Evolutionary conservation across 2,329 filamentous ascomycete species (phyloP), one percentile per base, ranked within the genome.

Genomic region (Septoria petroselini): DNA sequence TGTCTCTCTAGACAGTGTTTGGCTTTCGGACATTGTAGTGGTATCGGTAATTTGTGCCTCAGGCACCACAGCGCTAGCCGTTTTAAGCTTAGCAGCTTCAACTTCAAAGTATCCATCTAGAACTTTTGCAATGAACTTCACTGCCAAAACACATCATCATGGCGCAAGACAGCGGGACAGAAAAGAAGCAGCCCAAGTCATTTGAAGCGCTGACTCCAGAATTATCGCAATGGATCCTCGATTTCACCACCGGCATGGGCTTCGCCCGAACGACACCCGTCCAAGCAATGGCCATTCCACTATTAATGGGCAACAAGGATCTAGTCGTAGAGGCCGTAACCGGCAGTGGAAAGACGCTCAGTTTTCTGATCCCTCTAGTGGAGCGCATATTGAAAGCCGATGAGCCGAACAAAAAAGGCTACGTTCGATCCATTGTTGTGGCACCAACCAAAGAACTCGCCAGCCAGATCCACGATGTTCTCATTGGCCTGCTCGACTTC

Each of bases 401-500:
- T 53, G 87, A 91, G 53, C 86, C 89, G 2, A 83, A 89, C 27
- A 95, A 93, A 71, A 89, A 86, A 64, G 86, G 95, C 68, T 88
- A 97, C 67, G 80, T 98, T 52, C 88, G 85, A 52, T 89, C 87
- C 57, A 93, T 98, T 56, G 84, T 98, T 61, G 84, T 98, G 53
- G 91, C 91, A 12, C 93, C 93, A 1, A 98, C 89, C 1, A 76
- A 93, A 70, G 93, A 98, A 71, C 78, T 98, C 42, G 91, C 93
- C 1, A 83, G 82, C 1, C 93, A 98, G 68, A 97, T 97, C 46
- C 82, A 95, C 65, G 79, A 84, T 41, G 90, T 96, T 1, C 76
- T 96, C 4, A 65, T 82, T 1, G 86, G 83, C 0, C 73, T 98
- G 19, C 74, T 97, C 27, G 80, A 83, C 27, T 97, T 96, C 63